Percentiles rank a stretch among this genome's conserved stretches.
Evolutionary conservation across 2,329 filamentous ascomycete species (phyloP).

Genomic region (Aspergillus novoparasiticus): DNA sequence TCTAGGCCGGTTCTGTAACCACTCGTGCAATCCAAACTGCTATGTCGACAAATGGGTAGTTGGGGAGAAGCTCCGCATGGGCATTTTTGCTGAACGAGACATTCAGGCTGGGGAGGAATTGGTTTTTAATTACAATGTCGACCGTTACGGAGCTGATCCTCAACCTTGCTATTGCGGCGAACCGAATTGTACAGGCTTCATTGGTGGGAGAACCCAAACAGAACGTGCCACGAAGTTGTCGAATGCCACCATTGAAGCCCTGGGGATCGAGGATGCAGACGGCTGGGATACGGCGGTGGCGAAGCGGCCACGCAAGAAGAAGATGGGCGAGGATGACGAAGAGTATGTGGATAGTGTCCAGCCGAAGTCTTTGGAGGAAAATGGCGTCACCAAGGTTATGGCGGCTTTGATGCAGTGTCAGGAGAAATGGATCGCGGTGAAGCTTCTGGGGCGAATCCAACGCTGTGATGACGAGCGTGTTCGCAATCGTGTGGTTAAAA

Average conservation of each 20-base stretch:
- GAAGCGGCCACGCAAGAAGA: slow-evolving; percentile 92
- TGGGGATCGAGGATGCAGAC: slow-evolving; percentile 91
- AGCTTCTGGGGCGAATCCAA: slow-evolving; percentile 86
- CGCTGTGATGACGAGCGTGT: slow-evolving; percentile 83
- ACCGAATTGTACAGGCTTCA: slow-evolving; percentile 91
- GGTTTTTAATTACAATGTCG: slow-evolving; percentile 99
- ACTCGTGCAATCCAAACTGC: slow-evolving; percentile 98
- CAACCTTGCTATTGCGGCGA: slow-evolving; percentile 97
- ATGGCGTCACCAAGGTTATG: slow-evolving; percentile 91
- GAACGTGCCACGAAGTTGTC: slow-evolving; percentile 92
- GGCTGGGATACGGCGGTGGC: slow-evolving; percentile 89
- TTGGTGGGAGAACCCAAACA: slow-evolving; percentile 96
- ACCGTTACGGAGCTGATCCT: slow-evolving; percentile 93
- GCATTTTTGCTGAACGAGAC: slow-evolving; percentile 87
- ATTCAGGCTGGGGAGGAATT: slow-evolving; percentile 90
- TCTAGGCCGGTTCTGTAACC: slow-evolving; percentile 95
- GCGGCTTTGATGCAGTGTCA: slow-evolving; percentile 95
- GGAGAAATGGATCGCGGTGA: slow-evolving; percentile 99
- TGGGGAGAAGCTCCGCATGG: slow-evolving; percentile 95
- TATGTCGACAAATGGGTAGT: slow-evolving; percentile 99
- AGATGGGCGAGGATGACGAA: slow-evolving; percentile 85
- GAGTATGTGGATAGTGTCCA: slow-evolving; percentile 92
- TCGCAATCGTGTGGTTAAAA: slow-evolving; percentile 83
- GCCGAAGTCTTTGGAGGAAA: slow-evolving; percentile 75
- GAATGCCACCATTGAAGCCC: slow-evolving; percentile 84